Conservation (phyloP, 352 stramenopile genomes). For the Phytopythium cucurbitacearum region DNA sequence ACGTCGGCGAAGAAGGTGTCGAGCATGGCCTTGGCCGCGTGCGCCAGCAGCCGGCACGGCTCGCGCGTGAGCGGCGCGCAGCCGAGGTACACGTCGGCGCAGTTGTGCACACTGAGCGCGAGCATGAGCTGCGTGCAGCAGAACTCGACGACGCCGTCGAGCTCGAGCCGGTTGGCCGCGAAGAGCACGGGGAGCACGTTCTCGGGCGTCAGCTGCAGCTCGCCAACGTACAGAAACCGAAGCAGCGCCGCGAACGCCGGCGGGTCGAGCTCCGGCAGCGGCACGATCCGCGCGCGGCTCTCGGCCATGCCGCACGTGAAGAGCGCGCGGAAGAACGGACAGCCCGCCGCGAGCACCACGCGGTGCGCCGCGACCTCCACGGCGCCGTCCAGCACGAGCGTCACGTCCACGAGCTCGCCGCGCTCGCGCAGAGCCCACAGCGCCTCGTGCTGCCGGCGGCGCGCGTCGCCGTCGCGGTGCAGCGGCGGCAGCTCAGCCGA, state of each 20-base stretch:
- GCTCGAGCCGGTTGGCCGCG: slow-evolving; percentile 67
- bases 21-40: slow-evolving; percentile 58
- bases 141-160: slow-evolving; percentile 60
- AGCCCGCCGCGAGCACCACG: slow-evolving; percentile 53
- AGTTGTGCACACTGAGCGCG: slow-evolving; percentile 61
- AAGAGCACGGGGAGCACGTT: slow-evolving; percentile 61
- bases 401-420: slow-evolving; percentile 56
- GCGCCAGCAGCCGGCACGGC: slow-evolving; percentile 43
- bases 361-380: slow-evolving; percentile 48
- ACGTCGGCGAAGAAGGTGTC: slow-evolving; percentile 61
- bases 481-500: slow-evolving; percentile 6
- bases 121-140: slow-evolving; percentile 73
- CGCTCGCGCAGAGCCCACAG: slow-evolving; percentile 45
- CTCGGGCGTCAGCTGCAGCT: slow-evolving; percentile 46
- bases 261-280: slow-evolving; percentile 47
- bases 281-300: slow-evolving; percentile 28
- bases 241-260: slow-evolving; percentile 45
- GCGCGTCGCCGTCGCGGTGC: slow-evolving; percentile 7
- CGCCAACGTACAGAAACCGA: slow-evolving; percentile 65
- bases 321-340: slow-evolving; percentile 69
- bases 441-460: slow-evolving; percentile 33
- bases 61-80: slow-evolving; percentile 48
- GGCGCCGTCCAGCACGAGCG: slow-evolving; percentile 45
- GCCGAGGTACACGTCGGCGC: slow-evolving; percentile 70
- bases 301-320: slow-evolving; percentile 79